These are phyloP conservation scores for Acer campestre DNA, from an alignment of 345 rosid species.

Conservation along the genomic window DNA sequence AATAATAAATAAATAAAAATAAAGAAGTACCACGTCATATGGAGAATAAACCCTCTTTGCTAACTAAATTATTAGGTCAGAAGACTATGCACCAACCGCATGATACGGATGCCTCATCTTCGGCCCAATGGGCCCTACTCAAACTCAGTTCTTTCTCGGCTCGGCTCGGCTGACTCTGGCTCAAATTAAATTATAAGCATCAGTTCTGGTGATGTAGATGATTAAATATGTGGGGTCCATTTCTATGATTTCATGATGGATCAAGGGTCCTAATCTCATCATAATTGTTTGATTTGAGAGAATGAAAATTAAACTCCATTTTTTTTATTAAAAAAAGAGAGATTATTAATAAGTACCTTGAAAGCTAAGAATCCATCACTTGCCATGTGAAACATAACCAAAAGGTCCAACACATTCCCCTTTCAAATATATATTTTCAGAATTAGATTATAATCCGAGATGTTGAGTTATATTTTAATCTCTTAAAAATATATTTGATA, in stretches of 20 bases:
- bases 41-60: neutral
- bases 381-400: conserved; percentile 30
- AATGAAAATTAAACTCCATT: neutral
- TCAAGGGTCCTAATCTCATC: conserved; percentile 14
- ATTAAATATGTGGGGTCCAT: neutral
- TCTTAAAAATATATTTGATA: too few relatives aligned
- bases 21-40: neutral
- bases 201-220: neutral
- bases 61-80: neutral
- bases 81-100: conserved; percentile 7
- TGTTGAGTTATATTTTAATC: too few relatives aligned
- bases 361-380: conserved; percentile 40
- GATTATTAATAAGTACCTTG: conserved; percentile 25
- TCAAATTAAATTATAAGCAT: neutral
- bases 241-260: neutral
- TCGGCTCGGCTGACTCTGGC: neutral
- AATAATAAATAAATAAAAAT: too few relatives aligned
- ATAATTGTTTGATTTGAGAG: neutral
- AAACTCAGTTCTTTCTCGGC: neutral
- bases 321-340: neutral
- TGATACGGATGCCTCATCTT: neutral
- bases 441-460: too few relatives aligned
- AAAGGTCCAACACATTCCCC: neutral
- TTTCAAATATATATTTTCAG: too few relatives aligned
- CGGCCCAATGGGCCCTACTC: conserved; percentile 1